Evolutionary conservation across 1,284 basidiomycete species (phyloP).

Genomic region (Microbotryum violaceum): DNA sequence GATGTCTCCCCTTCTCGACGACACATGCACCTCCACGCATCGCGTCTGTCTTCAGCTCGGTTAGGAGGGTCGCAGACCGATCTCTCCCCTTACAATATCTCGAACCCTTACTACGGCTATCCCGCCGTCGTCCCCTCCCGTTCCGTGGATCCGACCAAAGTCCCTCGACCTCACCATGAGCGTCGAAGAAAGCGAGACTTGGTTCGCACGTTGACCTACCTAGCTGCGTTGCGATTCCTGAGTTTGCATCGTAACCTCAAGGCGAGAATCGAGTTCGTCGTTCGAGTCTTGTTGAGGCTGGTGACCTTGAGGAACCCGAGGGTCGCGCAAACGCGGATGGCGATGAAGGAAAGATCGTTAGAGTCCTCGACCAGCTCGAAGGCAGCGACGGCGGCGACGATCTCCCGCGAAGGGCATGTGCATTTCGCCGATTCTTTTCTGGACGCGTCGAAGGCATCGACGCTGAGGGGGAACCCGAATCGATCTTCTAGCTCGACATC

Average conservation of each 20-base stretch:
- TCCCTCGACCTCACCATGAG: slow-evolving; percentile 43
- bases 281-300: slow-evolving; percentile 10
- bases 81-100: slow-evolving; percentile 40
- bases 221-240: slow-evolving; percentile 46
- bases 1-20: background rate
- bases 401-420: background rate
- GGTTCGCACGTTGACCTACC: slow-evolving; percentile 53
- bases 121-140: slow-evolving; percentile 47
- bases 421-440: background rate
- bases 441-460: background rate
- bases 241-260: slow-evolving; percentile 29
- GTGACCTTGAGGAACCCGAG: slow-evolving; percentile 2
- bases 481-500: background rate
- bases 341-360: background rate
- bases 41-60: no score
- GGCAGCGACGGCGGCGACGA: background rate
- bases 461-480: background rate
- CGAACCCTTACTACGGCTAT: slow-evolving; percentile 81
- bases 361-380: no score
- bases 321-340: background rate
- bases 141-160: slow-evolving; percentile 27
- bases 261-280: slow-evolving; percentile 10
- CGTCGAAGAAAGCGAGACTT: slow-evolving; percentile 64
- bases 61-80: no score
- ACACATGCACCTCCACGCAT: background rate